These are phyloP conservation scores for Paraglomus occultum DNA, from an alignment of 192 early-diverging fungal species.

Conservation along the genomic window DNA sequence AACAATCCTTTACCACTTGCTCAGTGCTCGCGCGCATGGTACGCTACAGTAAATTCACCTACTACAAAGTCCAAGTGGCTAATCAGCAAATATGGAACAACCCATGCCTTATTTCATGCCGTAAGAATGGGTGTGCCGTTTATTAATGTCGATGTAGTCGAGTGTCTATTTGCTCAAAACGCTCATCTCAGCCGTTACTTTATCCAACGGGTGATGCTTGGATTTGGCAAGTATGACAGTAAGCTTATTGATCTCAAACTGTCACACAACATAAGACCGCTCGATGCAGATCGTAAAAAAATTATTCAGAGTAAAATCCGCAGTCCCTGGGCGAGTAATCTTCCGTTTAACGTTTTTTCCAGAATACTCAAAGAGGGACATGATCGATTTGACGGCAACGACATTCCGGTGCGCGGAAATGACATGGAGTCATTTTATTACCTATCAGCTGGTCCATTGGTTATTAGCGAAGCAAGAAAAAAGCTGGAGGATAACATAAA, in stretches of 20 bases:
- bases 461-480: neutral
- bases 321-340: neutral
- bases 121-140: neutral
- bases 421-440: conserved; percentile 24
- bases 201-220: conserved; percentile 5
- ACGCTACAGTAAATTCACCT: too few relatives aligned
- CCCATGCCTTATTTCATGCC: conserved; percentile 8
- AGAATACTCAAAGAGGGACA: neutral
- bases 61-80: neutral
- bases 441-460: neutral
- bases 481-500: neutral
- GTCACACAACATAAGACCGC: neutral
- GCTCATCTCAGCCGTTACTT: neutral
- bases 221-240: conserved; percentile 9
- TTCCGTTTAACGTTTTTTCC: neutral
- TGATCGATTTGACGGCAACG: neutral
- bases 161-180: neutral
- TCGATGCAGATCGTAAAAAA: neutral
- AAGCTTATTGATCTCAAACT: neutral
- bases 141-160: neutral
- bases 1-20: too few relatives aligned
- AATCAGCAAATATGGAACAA: neutral
- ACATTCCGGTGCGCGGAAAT: conserved; percentile 1
- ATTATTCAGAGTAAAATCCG: neutral
- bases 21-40: too few relatives aligned